Evolutionary conservation across 169 alveolate genomes (phyloP).

Genomic region (Plasmodium falciparum): DNA sequence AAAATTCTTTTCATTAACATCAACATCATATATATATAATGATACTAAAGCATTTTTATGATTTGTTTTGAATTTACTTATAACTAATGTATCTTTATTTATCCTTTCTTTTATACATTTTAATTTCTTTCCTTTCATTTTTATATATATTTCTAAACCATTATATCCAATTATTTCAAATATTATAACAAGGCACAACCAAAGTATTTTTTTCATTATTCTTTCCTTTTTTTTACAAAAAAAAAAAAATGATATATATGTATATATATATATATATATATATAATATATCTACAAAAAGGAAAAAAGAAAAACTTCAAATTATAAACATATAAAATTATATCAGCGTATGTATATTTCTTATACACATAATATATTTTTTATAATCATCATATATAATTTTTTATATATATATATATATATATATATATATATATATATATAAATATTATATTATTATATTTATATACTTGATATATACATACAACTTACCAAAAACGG

Average conservation of each 20-base stretch:
- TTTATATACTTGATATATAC: no score
- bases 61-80: conserved; percentile 41
- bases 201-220: conserved; percentile 1
- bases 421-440: no score
- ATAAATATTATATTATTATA: no score
- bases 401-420: no score
- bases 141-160: conserved; percentile 34
- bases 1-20: conserved; percentile 32
- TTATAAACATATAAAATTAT: no score
- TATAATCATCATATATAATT: no score
- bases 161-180: neutral
- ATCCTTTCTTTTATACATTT: conserved; percentile 68
- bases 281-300: no score
- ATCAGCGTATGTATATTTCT: no score
- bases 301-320: no score
- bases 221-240: neutral
- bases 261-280: no score
- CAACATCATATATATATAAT: conserved; percentile 36
- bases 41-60: conserved; percentile 9
- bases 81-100: conserved; percentile 51
- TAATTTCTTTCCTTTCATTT: conserved; percentile 22
- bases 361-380: no score
- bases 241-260: neutral
- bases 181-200: neutral
- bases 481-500: no score